Evolutionary conservation across 1,284 basidiomycete genomes (phyloP).

Genomic region (Rhizoctonia solani): DNA sequence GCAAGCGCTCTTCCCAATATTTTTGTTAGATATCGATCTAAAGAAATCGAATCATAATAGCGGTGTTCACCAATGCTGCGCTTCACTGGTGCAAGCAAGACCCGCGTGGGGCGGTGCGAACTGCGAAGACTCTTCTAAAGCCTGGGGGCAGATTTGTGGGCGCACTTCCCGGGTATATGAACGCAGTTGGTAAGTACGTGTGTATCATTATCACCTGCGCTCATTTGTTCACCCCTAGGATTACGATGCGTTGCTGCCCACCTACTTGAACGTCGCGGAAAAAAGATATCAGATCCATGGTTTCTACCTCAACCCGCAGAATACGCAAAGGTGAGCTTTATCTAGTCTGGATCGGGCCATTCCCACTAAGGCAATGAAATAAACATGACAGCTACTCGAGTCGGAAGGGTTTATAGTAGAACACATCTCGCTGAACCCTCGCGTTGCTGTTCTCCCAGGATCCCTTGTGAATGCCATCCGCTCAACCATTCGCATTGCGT

Average conservation of each 20-base stretch:
- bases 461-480: constrained; percentile 70
- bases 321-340: no score
- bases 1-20: neutral
- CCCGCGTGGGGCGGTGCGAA: constrained; percentile 65
- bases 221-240: neutral
- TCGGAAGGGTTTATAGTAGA: no score
- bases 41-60: neutral
- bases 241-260: constrained; percentile 62
- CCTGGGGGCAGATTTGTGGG: constrained; percentile 69
- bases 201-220: neutral
- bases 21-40: no score
- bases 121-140: constrained; percentile 63
- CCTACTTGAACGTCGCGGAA: no score
- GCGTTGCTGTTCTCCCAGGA: constrained; percentile 66
- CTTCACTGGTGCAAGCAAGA: constrained; percentile 84
- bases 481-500: constrained; percentile 63
- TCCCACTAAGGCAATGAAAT: constrained; percentile 48
- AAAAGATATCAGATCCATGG: no score
- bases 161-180: constrained; percentile 80
- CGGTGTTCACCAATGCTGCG: constrained; percentile 76
- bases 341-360: constrained; percentile 25
- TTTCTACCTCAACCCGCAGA: no score
- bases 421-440: constrained; percentile 64
- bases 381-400: constrained; percentile 57
- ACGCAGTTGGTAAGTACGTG: constrained; percentile 58